Evolutionary conservation across 257 asterid species (phyloP).

Genomic region (Cruciata laevipes): DNA sequence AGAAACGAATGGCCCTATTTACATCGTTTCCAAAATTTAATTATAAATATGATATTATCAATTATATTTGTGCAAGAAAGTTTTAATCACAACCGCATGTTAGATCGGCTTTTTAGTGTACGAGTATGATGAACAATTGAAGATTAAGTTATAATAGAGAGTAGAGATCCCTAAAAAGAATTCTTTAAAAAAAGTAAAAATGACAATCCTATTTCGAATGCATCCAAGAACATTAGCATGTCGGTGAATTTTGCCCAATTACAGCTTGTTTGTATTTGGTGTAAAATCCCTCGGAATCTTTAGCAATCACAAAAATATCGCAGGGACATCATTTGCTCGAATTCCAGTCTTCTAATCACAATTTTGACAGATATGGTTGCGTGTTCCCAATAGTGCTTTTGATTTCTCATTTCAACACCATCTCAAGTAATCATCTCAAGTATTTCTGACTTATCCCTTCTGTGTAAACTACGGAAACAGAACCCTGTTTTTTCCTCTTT

Average conservation of each 20-base stretch:
- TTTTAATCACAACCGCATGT: too few species aligned
- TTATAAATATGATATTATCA: too few species aligned
- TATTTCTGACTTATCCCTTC: not conserved
- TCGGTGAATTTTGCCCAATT: not conserved
- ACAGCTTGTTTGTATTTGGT: not conserved
- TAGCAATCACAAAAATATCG: conserved; percentile 50
- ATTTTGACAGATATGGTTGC: conserved; percentile 1
- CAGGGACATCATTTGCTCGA: conserved; percentile 36
- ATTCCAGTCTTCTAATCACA: not conserved
- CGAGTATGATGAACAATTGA: too few species aligned
- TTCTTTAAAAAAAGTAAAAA: too few species aligned
- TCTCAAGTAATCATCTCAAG: not conserved
- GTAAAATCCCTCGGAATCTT: conserved; percentile 35
- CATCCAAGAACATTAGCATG: too few species aligned
- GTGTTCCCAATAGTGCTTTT: conserved; percentile 6
- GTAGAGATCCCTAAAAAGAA: too few species aligned
- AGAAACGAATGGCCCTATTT: too few species aligned
- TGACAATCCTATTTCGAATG: too few species aligned
- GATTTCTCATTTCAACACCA: conserved; percentile 4
- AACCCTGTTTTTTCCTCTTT: not conserved
- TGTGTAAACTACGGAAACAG: not conserved
- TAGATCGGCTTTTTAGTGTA: too few species aligned
- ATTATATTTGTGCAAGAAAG: too few species aligned
- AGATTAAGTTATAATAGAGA: too few species aligned
- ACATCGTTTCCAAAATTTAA: too few species aligned